Evolutionary conservation across 495 filamentous ascomycete genomes (phyloP).

Genomic region (Aspergillus homomorphus): DNA sequence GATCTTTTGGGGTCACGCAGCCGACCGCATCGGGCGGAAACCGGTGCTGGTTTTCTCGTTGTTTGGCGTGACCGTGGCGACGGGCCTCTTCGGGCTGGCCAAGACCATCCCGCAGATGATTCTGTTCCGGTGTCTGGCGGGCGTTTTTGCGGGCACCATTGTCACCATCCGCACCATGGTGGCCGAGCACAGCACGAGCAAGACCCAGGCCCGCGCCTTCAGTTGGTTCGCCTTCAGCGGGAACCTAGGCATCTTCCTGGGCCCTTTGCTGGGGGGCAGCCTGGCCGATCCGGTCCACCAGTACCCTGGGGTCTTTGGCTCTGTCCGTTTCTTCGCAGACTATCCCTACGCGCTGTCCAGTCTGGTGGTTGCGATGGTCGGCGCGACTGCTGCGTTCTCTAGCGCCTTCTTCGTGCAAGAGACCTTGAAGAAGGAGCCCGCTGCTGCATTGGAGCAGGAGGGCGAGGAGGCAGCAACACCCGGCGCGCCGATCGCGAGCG

Average conservation of each 20-base stretch:
- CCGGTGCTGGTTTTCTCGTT: slow-evolving; percentile 63
- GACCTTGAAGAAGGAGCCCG: slow-evolving; percentile 37
- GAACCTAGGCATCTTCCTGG: slow-evolving; percentile 67
- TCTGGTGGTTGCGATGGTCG: slow-evolving; percentile 49
- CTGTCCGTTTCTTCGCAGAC: slow-evolving; percentile 52
- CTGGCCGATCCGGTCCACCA: slow-evolving; percentile 59
- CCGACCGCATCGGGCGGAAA: slow-evolving; percentile 66
- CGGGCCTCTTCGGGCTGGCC: slow-evolving; percentile 60
- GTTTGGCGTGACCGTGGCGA: slow-evolving; percentile 53
- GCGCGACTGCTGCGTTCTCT: slow-evolving; percentile 45
- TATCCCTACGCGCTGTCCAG: slow-evolving; percentile 66
- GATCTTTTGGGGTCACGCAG: slow-evolving; percentile 59
- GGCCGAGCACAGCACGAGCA: slow-evolving; percentile 61
- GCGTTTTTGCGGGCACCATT: slow-evolving; percentile 65
- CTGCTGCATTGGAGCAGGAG: background rate
- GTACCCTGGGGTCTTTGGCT: slow-evolving; percentile 53
- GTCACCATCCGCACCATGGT: slow-evolving; percentile 71
- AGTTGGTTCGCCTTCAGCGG: slow-evolving; percentile 68
- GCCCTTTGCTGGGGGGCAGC: slow-evolving; percentile 60
- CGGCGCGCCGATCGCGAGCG: no score
- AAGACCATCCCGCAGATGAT: slow-evolving; percentile 63
- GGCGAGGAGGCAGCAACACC: background rate
- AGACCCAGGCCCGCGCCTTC: slow-evolving; percentile 66
- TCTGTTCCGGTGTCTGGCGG: slow-evolving; percentile 60
- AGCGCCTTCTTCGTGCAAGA: slow-evolving; percentile 55